Base-by-base conservation (phyloP, 2,329 filamentous ascomycete species). In the Fusarium xyrophilum region DNA sequence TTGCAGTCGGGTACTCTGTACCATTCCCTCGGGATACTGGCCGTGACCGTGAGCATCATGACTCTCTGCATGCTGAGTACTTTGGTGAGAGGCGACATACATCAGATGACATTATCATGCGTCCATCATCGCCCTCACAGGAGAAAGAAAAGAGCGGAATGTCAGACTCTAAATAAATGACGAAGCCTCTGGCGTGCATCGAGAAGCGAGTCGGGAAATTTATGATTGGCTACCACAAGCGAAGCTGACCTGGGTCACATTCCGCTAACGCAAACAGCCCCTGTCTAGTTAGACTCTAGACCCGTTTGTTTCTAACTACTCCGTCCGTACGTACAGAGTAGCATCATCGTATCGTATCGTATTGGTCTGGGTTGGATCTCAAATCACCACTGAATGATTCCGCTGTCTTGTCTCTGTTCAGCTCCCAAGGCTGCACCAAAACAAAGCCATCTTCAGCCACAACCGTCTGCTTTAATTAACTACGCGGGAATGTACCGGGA, bases 131-230 rank as follows among this genome's bases (percentile, higher is more conserved):
- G 23, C 23, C 17, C 7, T 39, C 32, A 15, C 23, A 36, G n/a
- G 32, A 38, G 23, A n/a, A 25, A 15, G 28, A 53, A 27, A 30
- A 23, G 27, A 44, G 65, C 65, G 65, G 65, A 68, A 70, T 62
- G 51, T 38, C 51, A 68, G 60, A 44, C 56, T 65, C 62, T 53
- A 55, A 62, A 60, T 53, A 55, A 62, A 60, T 60, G 33, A 52
- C 32, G 43, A 60, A 60, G 54, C 62, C 66, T 65, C 56, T 69
- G 58, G 72, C 63, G 56, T 74, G 70, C 72, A 73, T 73, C 63
- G 58, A 69, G 64, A 75, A 75, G 74, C 74, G 74, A 75, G 73
- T 64, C 71, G 72, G 69, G 62, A 65, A 73, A 67, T 73, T 73
- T 71, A 58, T 76, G 63, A 76, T 76, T 76, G 75, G 73, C 10